Percentiles rank a stretch among this genome's conserved stretches.
phyloP scores from a whole-genome alignment of 108 stramenopile species.

The Cyclostephanos invisitatus region DNA sequence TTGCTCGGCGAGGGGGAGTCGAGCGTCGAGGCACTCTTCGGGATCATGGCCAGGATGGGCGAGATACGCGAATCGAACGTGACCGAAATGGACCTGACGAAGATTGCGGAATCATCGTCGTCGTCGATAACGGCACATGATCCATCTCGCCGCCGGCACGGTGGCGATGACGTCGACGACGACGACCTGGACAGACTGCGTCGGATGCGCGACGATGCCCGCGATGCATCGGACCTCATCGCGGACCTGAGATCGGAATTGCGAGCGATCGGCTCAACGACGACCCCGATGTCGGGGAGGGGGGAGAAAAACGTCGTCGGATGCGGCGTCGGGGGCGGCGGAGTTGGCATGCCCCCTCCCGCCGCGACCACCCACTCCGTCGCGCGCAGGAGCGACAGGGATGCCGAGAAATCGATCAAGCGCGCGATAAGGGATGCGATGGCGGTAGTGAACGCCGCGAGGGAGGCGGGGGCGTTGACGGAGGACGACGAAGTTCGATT shows the following conservation, averaged over 20 bases:
- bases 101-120: neutral
- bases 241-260: slow-evolving; percentile 60
- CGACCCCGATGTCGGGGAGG: too few species aligned
- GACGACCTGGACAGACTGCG: slow-evolving; percentile 38
- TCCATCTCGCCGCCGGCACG: too few species aligned
- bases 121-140: too few species aligned
- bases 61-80: slow-evolving; percentile 21
- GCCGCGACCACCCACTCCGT: slow-evolving; percentile 67
- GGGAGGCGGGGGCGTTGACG: slow-evolving; percentile 74
- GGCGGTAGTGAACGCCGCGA: slow-evolving; percentile 61
- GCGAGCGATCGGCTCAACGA: slow-evolving; percentile 6
- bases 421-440: slow-evolving; percentile 70
- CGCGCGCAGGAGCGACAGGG: slow-evolving; percentile 52
- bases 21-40: slow-evolving; percentile 24
- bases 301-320: neutral
- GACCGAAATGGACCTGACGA: slow-evolving; percentile 15
- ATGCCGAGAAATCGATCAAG: slow-evolving; percentile 60
- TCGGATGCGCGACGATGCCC: slow-evolving; percentile 57
- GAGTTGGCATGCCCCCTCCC: neutral
- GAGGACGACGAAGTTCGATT: slow-evolving; percentile 54
- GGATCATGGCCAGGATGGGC: slow-evolving; percentile 13
- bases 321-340: neutral
- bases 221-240: slow-evolving; percentile 64
- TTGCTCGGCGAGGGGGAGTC: slow-evolving; percentile 28
- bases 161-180: slow-evolving; percentile 32